Percentiles rank a stretch among this genome's conserved stretches.
These are phyloP conservation scores for Lathyrus tuberosus DNA, from an alignment of 306 rosid species.

Conservation along the genomic window DNA sequence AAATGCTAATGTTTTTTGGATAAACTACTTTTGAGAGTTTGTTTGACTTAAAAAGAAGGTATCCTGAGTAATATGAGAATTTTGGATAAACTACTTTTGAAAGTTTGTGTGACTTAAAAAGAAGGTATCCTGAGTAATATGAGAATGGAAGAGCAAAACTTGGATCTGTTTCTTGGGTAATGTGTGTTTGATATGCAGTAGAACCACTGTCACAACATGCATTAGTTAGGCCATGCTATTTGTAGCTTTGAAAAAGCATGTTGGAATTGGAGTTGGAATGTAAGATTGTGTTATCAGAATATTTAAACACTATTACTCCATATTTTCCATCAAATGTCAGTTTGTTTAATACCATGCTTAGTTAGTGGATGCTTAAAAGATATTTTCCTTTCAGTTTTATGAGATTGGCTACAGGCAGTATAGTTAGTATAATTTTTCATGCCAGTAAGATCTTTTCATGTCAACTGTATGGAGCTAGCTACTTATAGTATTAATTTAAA, in stretches of 20 bases:
- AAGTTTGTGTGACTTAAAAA: conserved; percentile 13
- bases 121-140: conserved; percentile 1
- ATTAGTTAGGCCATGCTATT: neutral
- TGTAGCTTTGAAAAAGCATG: neutral
- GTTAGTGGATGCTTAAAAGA: neutral
- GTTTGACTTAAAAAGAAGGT: conserved; percentile 4
- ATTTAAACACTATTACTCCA: neutral
- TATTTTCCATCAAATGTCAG: neutral
- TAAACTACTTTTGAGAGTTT: conserved; percentile 18
- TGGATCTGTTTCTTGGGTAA: conserved; percentile 17
- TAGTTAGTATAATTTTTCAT: conserved; percentile 5
- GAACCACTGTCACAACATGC: neutral
- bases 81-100: conserved; percentile 12
- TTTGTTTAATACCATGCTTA: conserved; percentile 8
- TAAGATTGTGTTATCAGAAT: neutral
- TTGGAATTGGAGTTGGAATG: neutral
- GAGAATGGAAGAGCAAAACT: conserved; percentile 14
- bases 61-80: conserved; percentile 6
- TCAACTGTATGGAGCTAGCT: neutral
- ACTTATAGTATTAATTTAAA: conserved; percentile 3
- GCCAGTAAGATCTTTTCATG: neutral
- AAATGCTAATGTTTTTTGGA: neutral
- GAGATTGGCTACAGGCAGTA: neutral
- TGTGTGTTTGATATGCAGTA: neutral
- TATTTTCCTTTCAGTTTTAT: neutral